phyloP scores from a whole-genome alignment of 805 yeast species.

The Teunomyces aglyptinius region DNA sequence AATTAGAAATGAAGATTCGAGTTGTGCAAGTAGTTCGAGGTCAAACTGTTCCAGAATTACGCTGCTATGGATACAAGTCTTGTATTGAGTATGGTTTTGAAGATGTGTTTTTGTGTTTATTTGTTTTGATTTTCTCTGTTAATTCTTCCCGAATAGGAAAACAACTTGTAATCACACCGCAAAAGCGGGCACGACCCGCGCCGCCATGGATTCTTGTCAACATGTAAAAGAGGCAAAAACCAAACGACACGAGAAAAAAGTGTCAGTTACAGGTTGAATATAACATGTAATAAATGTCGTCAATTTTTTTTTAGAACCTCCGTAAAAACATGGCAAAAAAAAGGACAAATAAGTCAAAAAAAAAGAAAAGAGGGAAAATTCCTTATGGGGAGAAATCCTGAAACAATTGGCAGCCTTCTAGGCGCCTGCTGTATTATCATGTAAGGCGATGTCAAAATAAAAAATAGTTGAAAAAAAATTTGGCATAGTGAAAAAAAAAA shows the following conservation, averaged over 20 bases:
- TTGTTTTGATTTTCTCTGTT: background rate
- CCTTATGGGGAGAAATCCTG: background rate
- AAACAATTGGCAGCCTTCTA: background rate
- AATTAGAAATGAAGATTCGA: background rate
- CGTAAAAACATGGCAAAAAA: too few relatives aligned
- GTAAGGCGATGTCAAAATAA: background rate
- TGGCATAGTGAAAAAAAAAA: background rate
- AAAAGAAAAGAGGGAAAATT: background rate
- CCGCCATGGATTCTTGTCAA: background rate
- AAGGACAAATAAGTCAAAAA: background rate
- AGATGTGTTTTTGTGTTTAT: background rate
- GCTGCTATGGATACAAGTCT: background rate
- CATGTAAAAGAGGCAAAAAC: background rate
- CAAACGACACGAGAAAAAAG: too few relatives aligned
- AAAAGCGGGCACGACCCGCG: background rate
- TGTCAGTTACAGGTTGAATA: too few relatives aligned
- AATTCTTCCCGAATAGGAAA: slow-evolving; percentile 5
- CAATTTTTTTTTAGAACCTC: too few relatives aligned
- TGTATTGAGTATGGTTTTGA: background rate
- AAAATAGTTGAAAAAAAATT: background rate
- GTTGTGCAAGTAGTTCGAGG: background rate
- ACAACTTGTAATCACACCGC: background rate
- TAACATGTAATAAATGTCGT: too few relatives aligned
- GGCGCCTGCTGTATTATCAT: background rate
- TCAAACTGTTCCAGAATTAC: background rate